These are phyloP conservation scores for Nymphaea thermarum DNA, from an alignment of 164 flowering plant genomes.

Conservation along the genomic window DNA sequence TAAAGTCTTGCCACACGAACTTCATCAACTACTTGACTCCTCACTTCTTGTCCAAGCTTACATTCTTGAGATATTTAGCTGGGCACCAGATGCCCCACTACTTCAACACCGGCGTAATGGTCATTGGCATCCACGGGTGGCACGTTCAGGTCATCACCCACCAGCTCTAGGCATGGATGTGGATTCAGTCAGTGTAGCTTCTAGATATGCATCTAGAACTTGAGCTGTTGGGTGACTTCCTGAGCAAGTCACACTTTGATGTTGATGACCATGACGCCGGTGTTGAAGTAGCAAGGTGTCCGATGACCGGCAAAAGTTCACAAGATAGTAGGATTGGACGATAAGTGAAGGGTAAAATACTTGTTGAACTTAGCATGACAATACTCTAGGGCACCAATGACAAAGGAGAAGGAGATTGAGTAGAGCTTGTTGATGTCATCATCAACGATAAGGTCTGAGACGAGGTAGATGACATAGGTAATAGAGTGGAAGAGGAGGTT, in stretches of 20 bases:
- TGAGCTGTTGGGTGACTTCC: constrained; percentile 21
- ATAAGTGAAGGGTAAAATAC: constrained; percentile 57
- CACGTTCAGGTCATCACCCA: no score
- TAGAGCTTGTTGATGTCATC: constrained; percentile 77
- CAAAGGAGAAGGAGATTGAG: constrained; percentile 39
- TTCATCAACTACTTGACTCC: no score
- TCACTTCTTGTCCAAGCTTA: no score
- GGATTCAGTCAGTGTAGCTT: constrained; percentile 17
- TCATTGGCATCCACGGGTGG: no score
- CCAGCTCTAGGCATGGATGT: no score
- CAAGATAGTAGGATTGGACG: constrained; percentile 37
- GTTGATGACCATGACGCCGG: constrained; percentile 40
- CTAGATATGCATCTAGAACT: constrained; percentile 33
- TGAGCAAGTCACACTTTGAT: constrained; percentile 24
- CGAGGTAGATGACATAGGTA: constrained; percentile 59
- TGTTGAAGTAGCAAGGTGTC: constrained; percentile 21
- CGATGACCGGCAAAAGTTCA: constrained; percentile 39
- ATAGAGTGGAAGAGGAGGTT: constrained; percentile 68
- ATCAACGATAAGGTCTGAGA: constrained; percentile 76
- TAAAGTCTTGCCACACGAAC: no score
- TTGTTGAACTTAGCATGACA: constrained; percentile 89
- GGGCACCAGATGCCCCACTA: no score
- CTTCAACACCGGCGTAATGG: no score
- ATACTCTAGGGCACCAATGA: constrained; percentile 85
- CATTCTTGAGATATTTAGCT: no score